phyloP scores from a whole-genome alignment of 768 basidiomycete genomes.

The Leucosporidium yakuticum region DNA sequence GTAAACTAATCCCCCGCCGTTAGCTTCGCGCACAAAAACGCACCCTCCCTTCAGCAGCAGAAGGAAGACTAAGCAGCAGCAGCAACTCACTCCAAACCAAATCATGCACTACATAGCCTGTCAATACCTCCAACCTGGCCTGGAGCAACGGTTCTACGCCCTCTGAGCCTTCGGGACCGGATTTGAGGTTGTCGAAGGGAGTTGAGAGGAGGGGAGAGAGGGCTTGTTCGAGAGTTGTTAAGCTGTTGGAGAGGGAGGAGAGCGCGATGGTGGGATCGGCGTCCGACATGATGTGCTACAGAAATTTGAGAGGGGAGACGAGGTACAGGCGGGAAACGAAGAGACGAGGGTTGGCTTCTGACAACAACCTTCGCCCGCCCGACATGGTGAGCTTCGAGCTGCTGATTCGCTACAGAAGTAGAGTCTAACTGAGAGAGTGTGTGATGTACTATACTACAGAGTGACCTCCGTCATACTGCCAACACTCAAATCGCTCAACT shows the following conservation, averaged over 20 bases:
- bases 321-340: neutral
- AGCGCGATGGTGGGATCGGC: neutral
- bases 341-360: neutral
- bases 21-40: neutral
- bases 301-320: neutral
- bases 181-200: slow-evolving; percentile 57
- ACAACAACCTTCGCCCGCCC: neutral
- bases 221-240: neutral
- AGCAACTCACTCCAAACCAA: slow-evolving; percentile 63
- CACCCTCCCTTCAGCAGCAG: neutral
- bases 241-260: neutral
- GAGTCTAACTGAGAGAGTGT: neutral
- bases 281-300: neutral
- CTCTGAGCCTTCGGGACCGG: slow-evolving; percentile 54
- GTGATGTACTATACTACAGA: neutral
- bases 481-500: slow-evolving; percentile 89
- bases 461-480: slow-evolving; percentile 88
- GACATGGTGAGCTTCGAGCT: neutral
- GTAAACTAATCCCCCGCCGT: slow-evolving; percentile 54
- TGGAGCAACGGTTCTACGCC: slow-evolving; percentile 67
- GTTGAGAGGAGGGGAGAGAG: slow-evolving; percentile 4
- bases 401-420: neutral
- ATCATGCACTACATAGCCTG: slow-evolving; percentile 80
- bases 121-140: slow-evolving; percentile 69
- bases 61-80: slow-evolving; percentile 9